These are phyloP conservation scores for Colletotrichum sidae DNA, from an alignment of 2,329 filamentous ascomycete species.

Conservation along the genomic window DNA sequence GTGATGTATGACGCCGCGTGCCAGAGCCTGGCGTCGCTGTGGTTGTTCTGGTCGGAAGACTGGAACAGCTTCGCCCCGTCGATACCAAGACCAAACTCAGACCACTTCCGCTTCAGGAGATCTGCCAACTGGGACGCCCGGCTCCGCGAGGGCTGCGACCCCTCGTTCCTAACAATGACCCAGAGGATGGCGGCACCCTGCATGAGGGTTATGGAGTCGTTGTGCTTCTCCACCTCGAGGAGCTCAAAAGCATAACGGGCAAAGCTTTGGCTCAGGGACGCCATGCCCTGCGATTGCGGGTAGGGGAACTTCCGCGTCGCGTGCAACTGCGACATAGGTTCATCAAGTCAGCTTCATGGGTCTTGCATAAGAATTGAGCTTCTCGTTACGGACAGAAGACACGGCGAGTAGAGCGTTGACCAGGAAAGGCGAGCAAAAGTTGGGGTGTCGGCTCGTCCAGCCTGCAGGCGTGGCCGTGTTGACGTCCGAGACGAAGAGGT, in stretches of 20 bases:
- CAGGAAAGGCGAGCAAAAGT: slow-evolving; percentile 41
- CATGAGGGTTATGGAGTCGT: slow-evolving; percentile 33
- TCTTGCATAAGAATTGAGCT: too few species aligned
- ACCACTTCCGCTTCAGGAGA: slow-evolving; percentile 12
- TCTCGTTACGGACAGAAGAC: slow-evolving; percentile 35
- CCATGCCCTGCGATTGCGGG: not conserved
- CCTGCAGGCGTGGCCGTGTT: not conserved
- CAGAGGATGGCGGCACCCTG: slow-evolving; percentile 40
- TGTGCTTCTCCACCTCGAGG: slow-evolving; percentile 8
- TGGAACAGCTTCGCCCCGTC: not conserved
- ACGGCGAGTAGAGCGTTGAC: slow-evolving; percentile 41
- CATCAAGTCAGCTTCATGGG: not conserved
- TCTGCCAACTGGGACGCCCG: not conserved
- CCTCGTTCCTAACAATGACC: slow-evolving; percentile 5
- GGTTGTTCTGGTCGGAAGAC: not conserved
- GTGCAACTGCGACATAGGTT: slow-evolving; percentile 8
- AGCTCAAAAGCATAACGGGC: slow-evolving; percentile 16
- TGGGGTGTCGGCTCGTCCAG: not conserved
- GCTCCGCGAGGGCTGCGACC: not conserved
- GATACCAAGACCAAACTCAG: not conserved
- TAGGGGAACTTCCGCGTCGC: not conserved
- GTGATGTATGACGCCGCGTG: slow-evolving; percentile 36
- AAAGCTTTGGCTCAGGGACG: slow-evolving; percentile 2
- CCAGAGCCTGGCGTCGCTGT: not conserved
- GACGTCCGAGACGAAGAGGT: slow-evolving; percentile 37